Conservation (phyloP, 306 rosid species). For the Dalbergia cultrata region DNA sequence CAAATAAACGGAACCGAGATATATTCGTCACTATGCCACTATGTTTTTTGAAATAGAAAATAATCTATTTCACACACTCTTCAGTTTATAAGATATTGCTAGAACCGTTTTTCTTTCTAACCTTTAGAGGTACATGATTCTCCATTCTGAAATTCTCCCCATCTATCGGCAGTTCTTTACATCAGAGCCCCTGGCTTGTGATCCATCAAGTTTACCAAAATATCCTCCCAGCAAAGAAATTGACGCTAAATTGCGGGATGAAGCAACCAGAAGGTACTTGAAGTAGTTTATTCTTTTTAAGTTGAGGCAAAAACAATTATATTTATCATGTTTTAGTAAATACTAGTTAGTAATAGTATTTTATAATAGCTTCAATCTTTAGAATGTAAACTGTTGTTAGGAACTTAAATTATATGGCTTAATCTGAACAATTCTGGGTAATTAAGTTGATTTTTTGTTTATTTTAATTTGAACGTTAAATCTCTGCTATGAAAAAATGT, state of each 20-base stretch:
- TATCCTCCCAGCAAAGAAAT: slow-evolving; percentile 97
- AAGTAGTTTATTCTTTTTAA: slow-evolving; percentile 28
- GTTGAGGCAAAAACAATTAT: slow-evolving; percentile 19
- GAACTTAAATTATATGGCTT: slow-evolving; percentile 26
- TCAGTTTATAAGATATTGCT: slow-evolving; percentile 20
- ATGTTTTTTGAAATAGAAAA: slow-evolving; percentile 14
- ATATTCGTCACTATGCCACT: slow-evolving; percentile 23
- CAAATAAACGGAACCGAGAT: slow-evolving; percentile 15
- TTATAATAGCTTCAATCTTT: slow-evolving; percentile 27
- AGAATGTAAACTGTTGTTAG: slow-evolving; percentile 6
- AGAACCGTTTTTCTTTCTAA: slow-evolving; percentile 35
- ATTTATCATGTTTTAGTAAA: slow-evolving; percentile 5
- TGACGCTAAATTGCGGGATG: slow-evolving; percentile 85
- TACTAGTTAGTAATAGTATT: background rate
- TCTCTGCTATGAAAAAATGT: slow-evolving; percentile 28
- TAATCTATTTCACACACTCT: slow-evolving; percentile 23
- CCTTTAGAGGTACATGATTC: slow-evolving; percentile 37
- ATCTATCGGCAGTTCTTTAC: slow-evolving; percentile 74
- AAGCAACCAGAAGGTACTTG: slow-evolving; percentile 75
- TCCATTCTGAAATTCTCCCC: slow-evolving; percentile 23
- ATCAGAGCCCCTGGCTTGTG: slow-evolving; percentile 84
- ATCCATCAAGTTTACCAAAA: slow-evolving; percentile 89
- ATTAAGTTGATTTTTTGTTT: slow-evolving; percentile 36
- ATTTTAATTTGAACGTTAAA: slow-evolving; percentile 26
- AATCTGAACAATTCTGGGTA: slow-evolving; percentile 28